A percentile compares a stretch with the other conserved stretches of the same genome.
Evolutionary conservation across 2,329 filamentous ascomycete species (phyloP).

Genomic region (Pseudocercospora pini-densiflorae): DNA sequence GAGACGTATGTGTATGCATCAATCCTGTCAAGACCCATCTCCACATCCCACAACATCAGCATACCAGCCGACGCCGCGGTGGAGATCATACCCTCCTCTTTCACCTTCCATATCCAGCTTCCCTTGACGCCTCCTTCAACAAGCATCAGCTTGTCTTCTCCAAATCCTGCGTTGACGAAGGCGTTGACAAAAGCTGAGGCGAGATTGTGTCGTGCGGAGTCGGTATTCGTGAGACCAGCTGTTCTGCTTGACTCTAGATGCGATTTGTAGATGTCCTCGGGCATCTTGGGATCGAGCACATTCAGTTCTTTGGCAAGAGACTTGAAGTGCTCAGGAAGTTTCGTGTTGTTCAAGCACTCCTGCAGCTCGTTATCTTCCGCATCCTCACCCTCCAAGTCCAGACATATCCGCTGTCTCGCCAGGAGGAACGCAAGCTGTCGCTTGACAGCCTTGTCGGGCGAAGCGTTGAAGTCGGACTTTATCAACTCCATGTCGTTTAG

Average conservation of each 20-base stretch:
- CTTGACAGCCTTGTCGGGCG: conserved; percentile 79
- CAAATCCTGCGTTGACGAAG: conserved; percentile 94
- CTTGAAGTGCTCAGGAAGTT: conserved; percentile 91
- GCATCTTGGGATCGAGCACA: conserved; percentile 93
- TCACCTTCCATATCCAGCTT: conserved; percentile 99
- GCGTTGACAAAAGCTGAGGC: conserved; percentile 96
- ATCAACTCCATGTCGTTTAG: conserved; percentile 84
- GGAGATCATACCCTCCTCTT: conserved; percentile 96
- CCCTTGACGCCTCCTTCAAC: conserved; percentile 80
- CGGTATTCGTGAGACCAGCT: conserved; percentile 89
- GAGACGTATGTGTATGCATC: conserved; percentile 89
- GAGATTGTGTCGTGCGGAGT: conserved; percentile 94
- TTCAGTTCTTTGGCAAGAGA: conserved; percentile 93
- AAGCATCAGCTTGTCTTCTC: conserved; percentile 97
- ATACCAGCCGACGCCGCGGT: conserved; percentile 93
- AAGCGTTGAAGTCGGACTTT: conserved; percentile 76
- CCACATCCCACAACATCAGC: conserved; percentile 90
- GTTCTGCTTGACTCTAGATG: conserved; percentile 95
- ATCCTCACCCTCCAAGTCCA: conserved; percentile 69
- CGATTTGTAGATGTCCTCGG: conserved; percentile 99
- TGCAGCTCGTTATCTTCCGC: conserved; percentile 75
- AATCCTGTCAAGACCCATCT: conserved; percentile 88
- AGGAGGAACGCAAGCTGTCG: conserved; percentile 95
- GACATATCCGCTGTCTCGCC: conserved; percentile 84
- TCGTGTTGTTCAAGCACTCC: conserved; percentile 86